Base-by-base conservation (phyloP, 805 yeast species). In the Saccharomycopsis fodiens region DNA sequence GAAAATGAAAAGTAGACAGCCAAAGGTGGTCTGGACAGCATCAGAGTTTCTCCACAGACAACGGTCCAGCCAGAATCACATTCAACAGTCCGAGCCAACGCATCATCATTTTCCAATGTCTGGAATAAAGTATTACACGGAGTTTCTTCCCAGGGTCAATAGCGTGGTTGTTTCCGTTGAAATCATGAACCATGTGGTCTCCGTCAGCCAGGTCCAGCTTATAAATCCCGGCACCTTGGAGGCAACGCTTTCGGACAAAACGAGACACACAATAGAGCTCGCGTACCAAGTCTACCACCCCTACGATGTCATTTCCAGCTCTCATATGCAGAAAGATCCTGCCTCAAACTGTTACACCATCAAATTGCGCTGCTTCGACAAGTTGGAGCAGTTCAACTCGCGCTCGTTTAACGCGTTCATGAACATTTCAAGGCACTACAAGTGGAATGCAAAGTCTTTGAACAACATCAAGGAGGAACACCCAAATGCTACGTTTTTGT, bases 391-490 rank as follows among this genome's bases (percentile, higher is more conserved):
- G 16, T 15, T 39, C 22, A 43, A 22, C 17, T 47, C 46, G 6
- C 34, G 60, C 30, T 47, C 56, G 3, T 41, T 46, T 6, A 59
- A 55, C 37, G 46, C 46, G n/a, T 35, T 59, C 17, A 59, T 59
- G 63, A 17, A 17, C 1, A 35, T 57, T 29, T 44, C 51, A 16
- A 8, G 53, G 3, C 41, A 45, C 21, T 57, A 60, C 46, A 60
- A 61, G 45, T 74, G 79, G 79, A 66, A 72, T 2, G 64, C 72
- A 19, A 59, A 55, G 27, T 74, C 71, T 45, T 55, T 73, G 17
- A 51, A 59, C 16, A 52, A 48, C 23, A 16, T 49, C 6, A 5
- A 15, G n/a, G 25, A 42, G 6, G 53, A 47, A 23, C 56, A 61
- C 35, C 35, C n/a, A 2, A 4, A 47, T 7, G 72, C 67, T 51